phyloP scores from a whole-genome alignment of 306 rosid species.

The Vigna nakashimae region DNA sequence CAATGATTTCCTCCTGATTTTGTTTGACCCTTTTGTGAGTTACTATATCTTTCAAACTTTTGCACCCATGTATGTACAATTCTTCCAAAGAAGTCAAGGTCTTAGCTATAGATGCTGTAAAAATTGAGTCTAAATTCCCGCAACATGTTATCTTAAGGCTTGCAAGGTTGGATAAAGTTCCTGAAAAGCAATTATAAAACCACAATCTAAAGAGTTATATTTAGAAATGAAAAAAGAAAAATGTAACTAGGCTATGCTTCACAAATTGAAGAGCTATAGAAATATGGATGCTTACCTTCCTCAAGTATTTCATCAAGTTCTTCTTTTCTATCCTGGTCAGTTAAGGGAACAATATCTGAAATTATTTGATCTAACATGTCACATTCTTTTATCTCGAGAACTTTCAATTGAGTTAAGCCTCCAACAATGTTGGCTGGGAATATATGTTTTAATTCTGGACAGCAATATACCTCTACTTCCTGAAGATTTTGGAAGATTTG shows the following conservation, averaged over 20 bases:
- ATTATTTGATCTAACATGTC: slow-evolving; percentile 15
- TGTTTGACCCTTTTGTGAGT: neutral
- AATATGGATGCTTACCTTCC: neutral
- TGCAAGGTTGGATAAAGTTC: neutral
- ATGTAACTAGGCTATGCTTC: neutral
- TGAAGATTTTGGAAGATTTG: slow-evolving; percentile 40
- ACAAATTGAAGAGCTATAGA: neutral
- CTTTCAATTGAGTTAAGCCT: slow-evolving; percentile 6
- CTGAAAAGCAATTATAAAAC: neutral
- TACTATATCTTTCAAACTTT: too few species aligned
- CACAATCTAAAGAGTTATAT: too few species aligned
- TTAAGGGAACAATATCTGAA: neutral
- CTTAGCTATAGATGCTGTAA: neutral
- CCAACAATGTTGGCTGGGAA: neutral
- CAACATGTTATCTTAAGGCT: neutral
- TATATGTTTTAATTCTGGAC: slow-evolving; percentile 7
- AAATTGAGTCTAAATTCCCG: neutral
- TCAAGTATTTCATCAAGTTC: neutral
- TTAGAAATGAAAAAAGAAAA: neutral
- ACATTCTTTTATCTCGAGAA: neutral
- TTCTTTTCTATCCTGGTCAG: neutral
- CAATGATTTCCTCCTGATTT: too few species aligned
- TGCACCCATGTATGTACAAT: neutral
- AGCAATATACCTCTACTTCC: neutral
- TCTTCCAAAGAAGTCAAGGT: neutral